phyloP scores from a whole-genome alignment of 78 protist genomes.

The Bigelowiella natans region DNA sequence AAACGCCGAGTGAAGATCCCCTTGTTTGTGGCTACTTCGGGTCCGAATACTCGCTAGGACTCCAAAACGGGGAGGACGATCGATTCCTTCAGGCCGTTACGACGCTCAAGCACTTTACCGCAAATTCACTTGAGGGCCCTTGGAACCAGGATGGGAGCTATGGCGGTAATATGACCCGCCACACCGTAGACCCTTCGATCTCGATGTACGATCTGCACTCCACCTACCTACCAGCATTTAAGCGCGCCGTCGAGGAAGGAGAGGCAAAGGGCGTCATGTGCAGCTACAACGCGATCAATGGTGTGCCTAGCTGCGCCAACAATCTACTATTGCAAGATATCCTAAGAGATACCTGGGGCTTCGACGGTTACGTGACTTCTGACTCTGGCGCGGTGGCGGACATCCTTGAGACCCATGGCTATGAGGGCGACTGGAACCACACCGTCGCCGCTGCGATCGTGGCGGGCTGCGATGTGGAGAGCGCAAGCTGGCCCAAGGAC shows the following conservation, averaged over 20 bases:
- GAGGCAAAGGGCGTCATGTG: constrained; percentile 25
- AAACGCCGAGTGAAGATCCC: constrained; percentile 1
- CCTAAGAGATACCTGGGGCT: neutral
- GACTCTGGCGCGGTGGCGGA: constrained; percentile 31
- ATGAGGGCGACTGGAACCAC: neutral
- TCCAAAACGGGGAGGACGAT: neutral
- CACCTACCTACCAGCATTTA: constrained; percentile 9
- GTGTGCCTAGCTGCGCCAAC: constrained; percentile 30
- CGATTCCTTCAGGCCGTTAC: neutral
- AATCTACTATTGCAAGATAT: neutral
- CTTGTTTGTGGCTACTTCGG: neutral
- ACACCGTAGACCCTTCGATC: neutral
- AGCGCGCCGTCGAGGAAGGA: neutral
- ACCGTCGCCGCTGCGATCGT: constrained; percentile 10
- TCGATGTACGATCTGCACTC: neutral
- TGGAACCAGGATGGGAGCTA: neutral
- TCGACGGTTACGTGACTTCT: constrained; percentile 32
- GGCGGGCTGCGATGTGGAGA: constrained; percentile 20
- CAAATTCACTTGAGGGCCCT: constrained; percentile 10
- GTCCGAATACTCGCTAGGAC: neutral
- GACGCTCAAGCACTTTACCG: constrained; percentile 21
- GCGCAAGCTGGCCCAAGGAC: constrained; percentile 1
- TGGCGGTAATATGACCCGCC: constrained; percentile 22
- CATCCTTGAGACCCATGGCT: neutral
- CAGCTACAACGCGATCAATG: constrained; percentile 22